Conservation (phyloP, 768 basidiomycete species). For the Chlorophyllum brunneum region DNA sequence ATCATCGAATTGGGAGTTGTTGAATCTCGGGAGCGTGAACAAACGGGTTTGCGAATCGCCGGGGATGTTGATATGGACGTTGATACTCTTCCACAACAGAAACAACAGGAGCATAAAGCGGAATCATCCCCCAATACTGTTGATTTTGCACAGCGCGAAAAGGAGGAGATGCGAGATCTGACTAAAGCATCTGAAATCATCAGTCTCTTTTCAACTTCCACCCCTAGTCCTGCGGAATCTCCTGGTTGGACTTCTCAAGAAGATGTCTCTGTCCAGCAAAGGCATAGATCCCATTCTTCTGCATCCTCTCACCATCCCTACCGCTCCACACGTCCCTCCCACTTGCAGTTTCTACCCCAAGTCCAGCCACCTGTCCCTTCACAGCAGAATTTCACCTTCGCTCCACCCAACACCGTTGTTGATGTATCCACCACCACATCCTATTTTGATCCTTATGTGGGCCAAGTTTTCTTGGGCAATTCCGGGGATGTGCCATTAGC, state of each 20-base stretch:
- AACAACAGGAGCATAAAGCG: background rate
- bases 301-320: constrained; percentile 9
- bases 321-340: constrained; percentile 8
- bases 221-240: background rate
- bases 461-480: constrained; percentile 81
- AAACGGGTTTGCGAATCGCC: constrained; percentile 15
- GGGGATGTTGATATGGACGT: constrained; percentile 23
- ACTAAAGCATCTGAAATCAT: constrained; percentile 82
- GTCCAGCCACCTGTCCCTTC: constrained; percentile 7
- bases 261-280: constrained; percentile 1
- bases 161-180: constrained; percentile 86
- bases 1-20: constrained; percentile 25
- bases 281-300: constrained; percentile 4
- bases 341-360: constrained; percentile 15
- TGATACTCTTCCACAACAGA: constrained; percentile 13
- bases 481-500: constrained; percentile 70
- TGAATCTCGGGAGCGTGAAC: constrained; percentile 19
- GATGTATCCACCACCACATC: constrained; percentile 32
- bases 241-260: background rate
- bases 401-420: constrained; percentile 12
- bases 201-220: constrained; percentile 31
- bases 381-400: constrained; percentile 7
- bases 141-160: constrained; percentile 80
- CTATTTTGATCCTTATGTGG: constrained; percentile 52
- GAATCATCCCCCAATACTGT: constrained; percentile 52